Conservation (phyloP, 306 rosid genomes). For the Citrullus mucosospermus region DNA sequence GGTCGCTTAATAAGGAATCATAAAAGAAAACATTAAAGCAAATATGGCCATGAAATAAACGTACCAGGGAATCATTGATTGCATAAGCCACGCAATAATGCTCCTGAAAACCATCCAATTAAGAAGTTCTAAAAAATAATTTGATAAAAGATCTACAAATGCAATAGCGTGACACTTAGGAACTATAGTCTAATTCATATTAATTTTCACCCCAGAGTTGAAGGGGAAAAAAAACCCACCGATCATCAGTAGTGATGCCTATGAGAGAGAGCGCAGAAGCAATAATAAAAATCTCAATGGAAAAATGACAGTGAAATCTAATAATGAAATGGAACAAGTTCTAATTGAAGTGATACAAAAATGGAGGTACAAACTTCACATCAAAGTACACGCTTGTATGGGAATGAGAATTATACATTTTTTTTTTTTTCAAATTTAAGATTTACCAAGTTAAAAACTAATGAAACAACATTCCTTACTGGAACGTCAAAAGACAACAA, state of each 20-base stretch:
- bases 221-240: background rate
- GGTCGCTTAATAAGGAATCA: background rate
- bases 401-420: background rate
- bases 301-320: background rate
- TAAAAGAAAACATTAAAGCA: background rate
- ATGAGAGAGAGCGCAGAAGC: background rate
- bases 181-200: background rate
- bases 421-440: background rate
- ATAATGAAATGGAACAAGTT: background rate
- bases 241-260: background rate
- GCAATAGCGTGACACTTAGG: background rate
- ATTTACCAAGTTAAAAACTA: background rate
- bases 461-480: background rate
- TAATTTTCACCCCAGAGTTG: background rate
- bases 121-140: background rate
- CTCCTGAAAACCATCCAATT: conserved; percentile 59
- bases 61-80: conserved; percentile 78
- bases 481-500: background rate
- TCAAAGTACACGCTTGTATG: background rate
- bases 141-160: background rate
- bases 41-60: conserved; percentile 3
- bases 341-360: background rate
- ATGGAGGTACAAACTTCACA: background rate
- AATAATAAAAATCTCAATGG: background rate
- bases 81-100: conserved; percentile 95